Percentiles rank a stretch among this genome's conserved stretches.
Conservation (phyloP, 1,284 basidiomycete genomes). For the Puccinia sorghi region DNA sequence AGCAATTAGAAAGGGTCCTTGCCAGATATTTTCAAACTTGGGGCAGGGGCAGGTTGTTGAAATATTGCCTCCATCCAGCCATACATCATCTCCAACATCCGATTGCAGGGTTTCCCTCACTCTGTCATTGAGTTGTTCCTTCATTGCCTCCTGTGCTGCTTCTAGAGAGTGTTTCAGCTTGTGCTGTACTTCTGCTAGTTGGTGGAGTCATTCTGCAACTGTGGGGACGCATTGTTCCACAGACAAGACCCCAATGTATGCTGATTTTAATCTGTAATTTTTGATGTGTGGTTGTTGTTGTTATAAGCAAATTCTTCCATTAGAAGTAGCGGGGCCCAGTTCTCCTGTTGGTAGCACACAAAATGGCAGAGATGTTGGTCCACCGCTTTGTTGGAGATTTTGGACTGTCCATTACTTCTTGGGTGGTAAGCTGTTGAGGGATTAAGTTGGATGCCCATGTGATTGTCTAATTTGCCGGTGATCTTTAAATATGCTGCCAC, state of each 20-base stretch:
- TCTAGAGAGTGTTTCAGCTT: too few species aligned
- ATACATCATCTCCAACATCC: too few species aligned
- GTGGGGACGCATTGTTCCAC: too few species aligned
- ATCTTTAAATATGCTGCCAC: conserved; percentile 9
- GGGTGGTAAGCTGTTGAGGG: conserved; percentile 21
- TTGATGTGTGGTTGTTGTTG: too few species aligned
- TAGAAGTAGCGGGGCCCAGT: conserved; percentile 29
- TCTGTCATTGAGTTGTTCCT: too few species aligned
- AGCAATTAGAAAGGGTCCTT: conserved; percentile 5
- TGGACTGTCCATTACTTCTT: conserved; percentile 20
- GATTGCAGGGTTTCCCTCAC: too few species aligned
- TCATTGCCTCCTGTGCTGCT: too few species aligned
- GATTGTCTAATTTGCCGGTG: neutral
- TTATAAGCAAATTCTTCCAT: conserved; percentile 32
- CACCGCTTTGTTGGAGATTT: conserved; percentile 10
- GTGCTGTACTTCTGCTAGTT: too few species aligned
- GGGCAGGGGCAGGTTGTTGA: conserved; percentile 18
- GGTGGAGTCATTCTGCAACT: too few species aligned
- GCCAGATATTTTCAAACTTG: neutral
- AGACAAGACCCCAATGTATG: too few species aligned
- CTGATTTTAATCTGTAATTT: too few species aligned
- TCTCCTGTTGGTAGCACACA: conserved; percentile 31
- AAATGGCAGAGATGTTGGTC: conserved; percentile 28
- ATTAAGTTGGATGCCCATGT: neutral
- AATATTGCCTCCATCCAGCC: neutral